Percentiles rank a stretch among this genome's conserved stretches.
phyloP scores from a whole-genome alignment of 331 rosid species.

The Malus hybrid region DNA sequence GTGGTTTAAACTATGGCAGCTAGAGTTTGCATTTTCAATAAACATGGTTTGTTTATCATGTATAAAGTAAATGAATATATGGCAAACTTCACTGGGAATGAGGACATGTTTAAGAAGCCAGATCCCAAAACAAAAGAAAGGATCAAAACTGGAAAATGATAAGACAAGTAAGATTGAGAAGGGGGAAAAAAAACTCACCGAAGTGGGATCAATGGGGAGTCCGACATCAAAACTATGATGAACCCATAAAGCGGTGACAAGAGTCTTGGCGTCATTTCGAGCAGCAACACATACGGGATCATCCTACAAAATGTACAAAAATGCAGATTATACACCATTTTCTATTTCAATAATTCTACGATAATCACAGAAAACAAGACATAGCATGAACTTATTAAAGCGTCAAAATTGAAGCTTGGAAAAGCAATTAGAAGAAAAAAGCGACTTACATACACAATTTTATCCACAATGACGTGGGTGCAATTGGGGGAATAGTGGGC shows the following conservation, averaged over 20 bases:
- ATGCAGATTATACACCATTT: background rate
- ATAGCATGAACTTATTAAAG: background rate
- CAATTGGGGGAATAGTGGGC: slow-evolving; percentile 51
- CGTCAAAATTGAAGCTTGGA: background rate
- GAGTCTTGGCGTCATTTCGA: slow-evolving; percentile 53
- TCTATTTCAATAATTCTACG: background rate
- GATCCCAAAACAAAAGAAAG: background rate
- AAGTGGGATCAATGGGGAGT: slow-evolving; percentile 45
- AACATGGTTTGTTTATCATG: background rate
- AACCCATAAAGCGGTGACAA: slow-evolving; percentile 82
- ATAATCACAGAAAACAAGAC: background rate
- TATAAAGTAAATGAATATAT: background rate
- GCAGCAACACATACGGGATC: slow-evolving; percentile 79
- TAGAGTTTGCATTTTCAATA: background rate
- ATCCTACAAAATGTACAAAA: slow-evolving; percentile 36
- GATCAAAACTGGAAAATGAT: background rate
- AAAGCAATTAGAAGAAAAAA: background rate
- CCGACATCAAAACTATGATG: slow-evolving; percentile 74
- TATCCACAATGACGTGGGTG: slow-evolving; percentile 73
- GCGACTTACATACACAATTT: slow-evolving; percentile 41
- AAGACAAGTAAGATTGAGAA: background rate
- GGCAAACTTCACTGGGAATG: background rate
- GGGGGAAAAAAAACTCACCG: slow-evolving; percentile 43
- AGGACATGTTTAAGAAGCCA: background rate
- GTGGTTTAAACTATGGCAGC: background rate